Evolutionary conservation across 2,329 filamentous ascomycete species (phyloP).

Genomic region (Ophiostoma piceae): DNA sequence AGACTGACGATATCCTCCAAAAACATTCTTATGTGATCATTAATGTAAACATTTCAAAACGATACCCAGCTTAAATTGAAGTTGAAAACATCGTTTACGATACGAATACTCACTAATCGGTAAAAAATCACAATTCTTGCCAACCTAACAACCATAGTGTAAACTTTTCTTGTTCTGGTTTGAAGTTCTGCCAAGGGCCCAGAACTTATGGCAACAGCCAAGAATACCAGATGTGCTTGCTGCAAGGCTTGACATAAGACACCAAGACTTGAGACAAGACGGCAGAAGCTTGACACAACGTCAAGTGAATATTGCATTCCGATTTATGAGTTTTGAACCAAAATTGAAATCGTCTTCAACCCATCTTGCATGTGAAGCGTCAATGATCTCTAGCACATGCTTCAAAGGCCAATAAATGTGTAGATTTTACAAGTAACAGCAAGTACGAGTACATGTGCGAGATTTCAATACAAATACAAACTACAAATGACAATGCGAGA

Average conservation of each 20-base stretch:
- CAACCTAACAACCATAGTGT: too few species aligned
- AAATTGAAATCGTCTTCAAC: neutral
- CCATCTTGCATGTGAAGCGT: neutral
- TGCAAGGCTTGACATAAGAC: neutral
- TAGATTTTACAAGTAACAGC: neutral
- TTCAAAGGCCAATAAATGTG: neutral
- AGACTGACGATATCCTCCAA: too few species aligned
- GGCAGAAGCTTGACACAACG: neutral
- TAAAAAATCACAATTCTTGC: too few species aligned
- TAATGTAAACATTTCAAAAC: too few species aligned
- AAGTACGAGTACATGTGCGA: neutral
- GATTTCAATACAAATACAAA: neutral
- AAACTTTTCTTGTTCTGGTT: too few species aligned
- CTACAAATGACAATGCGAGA: too few species aligned
- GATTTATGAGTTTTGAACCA: neutral
- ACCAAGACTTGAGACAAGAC: neutral
- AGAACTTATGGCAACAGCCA: neutral
- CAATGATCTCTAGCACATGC: neutral
- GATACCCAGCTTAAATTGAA: too few species aligned
- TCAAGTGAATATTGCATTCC: neutral
- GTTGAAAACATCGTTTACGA: too few species aligned
- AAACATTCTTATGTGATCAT: too few species aligned
- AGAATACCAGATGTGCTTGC: neutral
- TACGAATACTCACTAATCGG: too few species aligned
- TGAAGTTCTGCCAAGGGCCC: neutral